Evolutionary conservation across 768 basidiomycete species (phyloP).

Genomic region (Pisolithus sp.): DNA sequence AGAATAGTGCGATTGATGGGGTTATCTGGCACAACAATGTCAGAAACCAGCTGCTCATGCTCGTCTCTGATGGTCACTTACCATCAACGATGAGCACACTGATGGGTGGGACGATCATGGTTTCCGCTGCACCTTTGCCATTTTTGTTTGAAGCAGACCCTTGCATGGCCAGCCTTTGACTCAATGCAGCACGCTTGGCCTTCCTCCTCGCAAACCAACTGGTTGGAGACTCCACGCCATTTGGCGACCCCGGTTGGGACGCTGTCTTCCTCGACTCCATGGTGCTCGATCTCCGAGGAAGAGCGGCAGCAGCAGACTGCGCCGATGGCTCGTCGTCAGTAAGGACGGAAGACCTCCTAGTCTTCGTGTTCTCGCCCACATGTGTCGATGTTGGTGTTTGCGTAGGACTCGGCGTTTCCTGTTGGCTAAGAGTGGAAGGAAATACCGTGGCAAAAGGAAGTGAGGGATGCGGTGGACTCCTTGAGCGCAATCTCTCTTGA

Average conservation of each 20-base stretch:
- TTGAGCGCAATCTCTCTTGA: conserved; percentile 22
- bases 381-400: conserved; percentile 7
- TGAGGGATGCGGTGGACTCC: conserved; percentile 16
- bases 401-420: conserved; percentile 19
- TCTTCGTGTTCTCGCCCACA: conserved; percentile 17
- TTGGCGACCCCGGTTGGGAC: conserved; percentile 31
- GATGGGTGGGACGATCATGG: conserved; percentile 88
- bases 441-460: conserved; percentile 27
- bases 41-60: conserved; percentile 5
- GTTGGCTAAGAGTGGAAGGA: conserved; percentile 11
- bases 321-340: conserved; percentile 17
- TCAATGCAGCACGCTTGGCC: conserved; percentile 25
- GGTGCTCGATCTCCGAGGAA: conserved; percentile 20
- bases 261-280: conserved; percentile 26
- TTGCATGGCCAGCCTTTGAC: conserved; percentile 22
- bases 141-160: conserved; percentile 37
- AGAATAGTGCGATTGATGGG: conserved; percentile 97
- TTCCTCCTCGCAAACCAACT: conserved; percentile 23
- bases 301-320: conserved; percentile 6
- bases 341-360: conserved; percentile 26
- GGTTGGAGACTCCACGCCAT: conserved; percentile 17
- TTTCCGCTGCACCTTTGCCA: conserved; percentile 46
- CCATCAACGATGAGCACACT: conserved; percentile 98
- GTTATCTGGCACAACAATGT: conserved; percentile 63
- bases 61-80: conserved; percentile 30